These are phyloP conservation scores for Cymbopogon flexuosus DNA, from an alignment of 202 grass and related monocot genomes.

Conservation along the genomic window DNA sequence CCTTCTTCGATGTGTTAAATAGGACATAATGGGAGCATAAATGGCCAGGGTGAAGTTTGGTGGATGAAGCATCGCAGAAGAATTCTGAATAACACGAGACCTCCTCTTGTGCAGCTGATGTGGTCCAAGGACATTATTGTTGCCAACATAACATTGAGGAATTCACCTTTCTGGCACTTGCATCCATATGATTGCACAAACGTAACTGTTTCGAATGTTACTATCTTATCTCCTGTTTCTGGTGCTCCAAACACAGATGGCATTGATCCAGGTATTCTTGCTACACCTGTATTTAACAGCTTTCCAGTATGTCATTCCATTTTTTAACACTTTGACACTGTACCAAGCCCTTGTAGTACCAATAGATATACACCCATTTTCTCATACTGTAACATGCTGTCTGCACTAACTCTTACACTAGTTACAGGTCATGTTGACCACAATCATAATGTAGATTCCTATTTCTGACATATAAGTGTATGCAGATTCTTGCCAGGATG, in stretches of 20 bases:
- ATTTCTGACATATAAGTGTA: conserved; percentile 16
- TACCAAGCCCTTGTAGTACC: background rate
- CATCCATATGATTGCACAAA: conserved; percentile 97
- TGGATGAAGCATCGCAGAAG: conserved; percentile 84
- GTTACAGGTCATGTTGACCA: background rate
- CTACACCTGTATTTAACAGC: background rate
- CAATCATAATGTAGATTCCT: background rate
- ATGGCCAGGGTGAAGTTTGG: conserved; percentile 87
- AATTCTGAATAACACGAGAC: conserved; percentile 83
- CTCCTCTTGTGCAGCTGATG: conserved; percentile 87
- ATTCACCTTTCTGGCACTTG: conserved; percentile 94
- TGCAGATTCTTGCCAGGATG: conserved; percentile 86
- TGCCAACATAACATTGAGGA: conserved; percentile 67
- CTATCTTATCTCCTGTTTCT: conserved; percentile 81
- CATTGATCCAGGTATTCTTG: conserved; percentile 87
- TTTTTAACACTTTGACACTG: background rate
- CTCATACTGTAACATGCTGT: background rate
- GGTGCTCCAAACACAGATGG: conserved; percentile 95
- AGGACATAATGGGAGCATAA: conserved; percentile 95
- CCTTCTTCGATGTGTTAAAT: conserved; percentile 18
- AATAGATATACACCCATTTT: background rate
- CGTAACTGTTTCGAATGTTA: conserved; percentile 74
- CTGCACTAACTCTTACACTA: background rate
- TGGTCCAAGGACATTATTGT: conserved; percentile 90
- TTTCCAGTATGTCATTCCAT: background rate